Evolutionary conservation across 768 basidiomycete species (phyloP).

Genomic region (Suillus fuscotomentosus): DNA sequence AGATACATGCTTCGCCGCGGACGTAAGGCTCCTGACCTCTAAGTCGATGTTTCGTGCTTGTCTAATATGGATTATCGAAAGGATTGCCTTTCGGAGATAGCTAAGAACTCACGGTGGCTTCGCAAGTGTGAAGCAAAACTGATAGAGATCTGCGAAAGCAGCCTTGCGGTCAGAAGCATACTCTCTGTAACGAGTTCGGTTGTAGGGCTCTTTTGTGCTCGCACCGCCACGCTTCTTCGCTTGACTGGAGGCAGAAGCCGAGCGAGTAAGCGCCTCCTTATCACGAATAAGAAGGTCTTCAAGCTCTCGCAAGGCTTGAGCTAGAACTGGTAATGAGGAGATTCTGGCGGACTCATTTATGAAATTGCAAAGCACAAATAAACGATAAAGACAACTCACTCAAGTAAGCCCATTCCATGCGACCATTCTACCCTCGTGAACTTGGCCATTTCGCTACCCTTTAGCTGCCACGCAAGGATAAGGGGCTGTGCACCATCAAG

Average conservation of each 20-base stretch:
- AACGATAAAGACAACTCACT: slow-evolving; percentile 34
- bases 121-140: slow-evolving; percentile 66
- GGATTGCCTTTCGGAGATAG: not conserved
- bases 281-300: slow-evolving; percentile 57
- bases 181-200: slow-evolving; percentile 47
- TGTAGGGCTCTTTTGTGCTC: slow-evolving; percentile 45
- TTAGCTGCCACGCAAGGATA: slow-evolving; percentile 73
- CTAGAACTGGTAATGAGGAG: slow-evolving; percentile 48
- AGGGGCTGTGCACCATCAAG: slow-evolving; percentile 74
- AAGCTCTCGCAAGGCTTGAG: slow-evolving; percentile 55
- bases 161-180: slow-evolving; percentile 48
- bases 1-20: not conserved
- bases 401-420: slow-evolving; percentile 46
- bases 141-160: slow-evolving; percentile 65
- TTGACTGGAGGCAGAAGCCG: slow-evolving; percentile 18
- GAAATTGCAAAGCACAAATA: not conserved
- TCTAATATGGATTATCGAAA: slow-evolving; percentile 32
- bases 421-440: slow-evolving; percentile 70
- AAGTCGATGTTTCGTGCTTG: slow-evolving; percentile 77
- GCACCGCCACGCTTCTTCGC: slow-evolving; percentile 32
- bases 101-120: slow-evolving; percentile 62
- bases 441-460: slow-evolving; percentile 71
- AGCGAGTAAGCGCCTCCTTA: slow-evolving; percentile 36
- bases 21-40: slow-evolving; percentile 51
- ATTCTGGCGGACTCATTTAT: slow-evolving; percentile 30